Conservation (phyloP, 1,139 yeast species). For the Saccharomyces hybrid region DNA sequence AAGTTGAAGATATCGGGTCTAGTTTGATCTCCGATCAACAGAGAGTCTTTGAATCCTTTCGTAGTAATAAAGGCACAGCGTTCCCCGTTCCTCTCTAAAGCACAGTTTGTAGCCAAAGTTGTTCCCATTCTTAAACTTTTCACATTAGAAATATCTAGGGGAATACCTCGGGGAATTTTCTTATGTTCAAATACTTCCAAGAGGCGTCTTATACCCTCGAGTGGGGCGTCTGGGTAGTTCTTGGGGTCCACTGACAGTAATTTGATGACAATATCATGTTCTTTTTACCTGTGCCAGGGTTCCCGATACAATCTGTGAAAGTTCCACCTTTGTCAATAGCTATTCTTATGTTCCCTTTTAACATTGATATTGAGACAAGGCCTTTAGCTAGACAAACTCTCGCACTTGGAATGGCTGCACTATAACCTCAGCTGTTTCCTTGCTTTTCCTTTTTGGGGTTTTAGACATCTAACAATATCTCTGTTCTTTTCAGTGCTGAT, state of each 20-base stretch:
- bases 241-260: conserved; percentile 79
- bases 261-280: conserved; percentile 54
- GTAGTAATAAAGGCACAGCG: conserved; percentile 45
- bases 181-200: conserved; percentile 50
- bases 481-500: not conserved
- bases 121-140: conserved; percentile 69
- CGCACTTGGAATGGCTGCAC: not conserved
- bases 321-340: conserved; percentile 71
- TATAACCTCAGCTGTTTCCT: not conserved
- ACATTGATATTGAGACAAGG: not conserved
- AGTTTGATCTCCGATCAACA: conserved; percentile 65
- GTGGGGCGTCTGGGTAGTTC: conserved; percentile 81
- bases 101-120: conserved; percentile 73
- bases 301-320: conserved; percentile 69
- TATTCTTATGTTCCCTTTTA: conserved; percentile 24
- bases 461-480: not conserved
- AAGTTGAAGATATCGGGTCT: conserved; percentile 59
- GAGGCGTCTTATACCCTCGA: conserved; percentile 80
- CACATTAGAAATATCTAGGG: conserved; percentile 42
- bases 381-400: not conserved
- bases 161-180: conserved; percentile 44
- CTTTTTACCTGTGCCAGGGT: conserved; percentile 36
- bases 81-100: conserved; percentile 49
- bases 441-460: not conserved
- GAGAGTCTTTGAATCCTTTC: conserved; percentile 48